Percentiles rank a stretch among this genome's conserved stretches.
These are phyloP conservation scores for Annulohypoxylon nitens DNA, from an alignment of 495 filamentous ascomycete species.

Conservation along the genomic window DNA sequence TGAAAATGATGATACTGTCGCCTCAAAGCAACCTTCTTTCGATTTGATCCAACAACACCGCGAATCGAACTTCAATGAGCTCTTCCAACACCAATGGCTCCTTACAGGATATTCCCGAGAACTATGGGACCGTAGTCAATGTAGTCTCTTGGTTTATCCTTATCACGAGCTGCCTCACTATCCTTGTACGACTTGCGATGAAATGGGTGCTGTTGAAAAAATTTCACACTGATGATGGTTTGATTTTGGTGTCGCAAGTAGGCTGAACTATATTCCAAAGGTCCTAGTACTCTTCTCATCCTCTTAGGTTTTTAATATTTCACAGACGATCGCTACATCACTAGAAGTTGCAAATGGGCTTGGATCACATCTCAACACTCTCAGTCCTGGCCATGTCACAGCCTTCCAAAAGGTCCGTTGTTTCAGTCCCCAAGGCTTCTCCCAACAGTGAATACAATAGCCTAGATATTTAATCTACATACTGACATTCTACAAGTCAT, in stretches of 20 bases:
- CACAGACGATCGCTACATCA: neutral
- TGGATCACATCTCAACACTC: neutral
- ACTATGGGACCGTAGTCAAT: neutral
- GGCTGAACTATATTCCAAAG: neutral
- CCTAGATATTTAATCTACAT: too few species aligned
- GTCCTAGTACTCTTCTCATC: neutral
- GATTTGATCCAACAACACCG: neutral
- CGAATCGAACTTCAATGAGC: neutral
- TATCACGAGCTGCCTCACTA: neutral
- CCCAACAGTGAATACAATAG: too few species aligned
- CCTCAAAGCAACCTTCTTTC: neutral
- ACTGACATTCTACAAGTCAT: neutral
- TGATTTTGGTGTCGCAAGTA: neutral
- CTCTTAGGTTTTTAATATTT: neutral
- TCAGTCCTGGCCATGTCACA: neutral
- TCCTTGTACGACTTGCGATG: neutral
- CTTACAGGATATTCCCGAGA: neutral
- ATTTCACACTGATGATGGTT: neutral
- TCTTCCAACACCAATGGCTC: neutral
- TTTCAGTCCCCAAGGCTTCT: too few species aligned
- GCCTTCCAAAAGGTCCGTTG: neutral
- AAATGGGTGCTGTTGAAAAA: neutral
- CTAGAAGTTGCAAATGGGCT: neutral
- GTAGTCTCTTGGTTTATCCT: neutral
- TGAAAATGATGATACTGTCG: neutral